These are phyloP conservation scores for Rhizopogon vesiculosus DNA, from an alignment of 768 basidiomycete genomes.

Conservation along the genomic window DNA sequence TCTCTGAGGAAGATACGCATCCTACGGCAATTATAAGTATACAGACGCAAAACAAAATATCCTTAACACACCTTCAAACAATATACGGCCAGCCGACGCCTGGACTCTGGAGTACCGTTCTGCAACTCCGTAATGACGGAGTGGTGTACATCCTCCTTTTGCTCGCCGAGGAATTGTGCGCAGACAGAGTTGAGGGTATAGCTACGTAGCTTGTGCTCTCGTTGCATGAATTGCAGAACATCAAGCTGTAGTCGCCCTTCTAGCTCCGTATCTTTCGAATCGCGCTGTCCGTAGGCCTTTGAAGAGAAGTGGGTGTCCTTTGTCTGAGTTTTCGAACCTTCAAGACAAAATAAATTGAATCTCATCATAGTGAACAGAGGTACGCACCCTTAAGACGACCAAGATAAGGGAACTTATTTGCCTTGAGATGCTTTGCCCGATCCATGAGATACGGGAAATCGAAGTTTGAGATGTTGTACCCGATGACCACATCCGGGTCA, in stretches of 20 bases:
- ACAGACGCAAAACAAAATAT: too few species aligned
- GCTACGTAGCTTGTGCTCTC: constrained; percentile 94
- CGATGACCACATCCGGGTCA: constrained; percentile 94
- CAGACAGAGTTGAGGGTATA: constrained; percentile 99
- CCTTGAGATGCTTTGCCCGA: constrained; percentile 79
- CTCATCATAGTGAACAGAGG: background rate
- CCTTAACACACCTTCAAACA: constrained; percentile 75
- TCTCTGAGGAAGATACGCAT: constrained; percentile 96
- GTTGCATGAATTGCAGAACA: constrained; percentile 95
- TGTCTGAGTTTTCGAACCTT: constrained; percentile 72
- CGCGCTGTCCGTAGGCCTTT: constrained; percentile 94
- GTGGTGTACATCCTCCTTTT: constrained; percentile 98
- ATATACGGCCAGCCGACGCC: constrained; percentile 92
- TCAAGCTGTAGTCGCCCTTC: constrained; percentile 95
- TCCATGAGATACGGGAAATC: constrained; percentile 97
- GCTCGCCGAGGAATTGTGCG: constrained; percentile 95
- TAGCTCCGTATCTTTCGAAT: constrained; percentile 88
- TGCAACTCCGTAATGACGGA: constrained; percentile 98
- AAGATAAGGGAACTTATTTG: constrained; percentile 61
- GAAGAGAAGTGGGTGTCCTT: constrained; percentile 98
- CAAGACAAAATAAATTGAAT: constrained; percentile 4
- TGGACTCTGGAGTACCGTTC: constrained; percentile 91
- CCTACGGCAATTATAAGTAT: constrained; percentile 40
- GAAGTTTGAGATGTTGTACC: constrained; percentile 92
- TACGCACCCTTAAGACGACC: constrained; percentile 69